Conservation (phyloP, 352 stramenopile species). For the Pythium sp. region DNA sequence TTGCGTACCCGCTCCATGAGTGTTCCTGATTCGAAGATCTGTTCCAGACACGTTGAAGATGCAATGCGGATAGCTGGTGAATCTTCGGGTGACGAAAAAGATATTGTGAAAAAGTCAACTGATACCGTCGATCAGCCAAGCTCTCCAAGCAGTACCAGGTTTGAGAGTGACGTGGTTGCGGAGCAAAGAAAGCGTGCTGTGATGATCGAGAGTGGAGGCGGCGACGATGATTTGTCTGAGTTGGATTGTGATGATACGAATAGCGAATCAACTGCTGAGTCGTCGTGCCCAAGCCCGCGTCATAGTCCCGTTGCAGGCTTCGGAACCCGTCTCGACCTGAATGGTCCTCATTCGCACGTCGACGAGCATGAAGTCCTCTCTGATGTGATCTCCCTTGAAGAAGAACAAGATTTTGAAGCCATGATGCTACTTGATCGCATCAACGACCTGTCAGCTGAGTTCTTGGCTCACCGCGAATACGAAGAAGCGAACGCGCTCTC, state of each 20-base stretch:
- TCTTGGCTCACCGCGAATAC: constrained; percentile 64
- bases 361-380: constrained; percentile 57
- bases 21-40: constrained; percentile 9
- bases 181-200: constrained; percentile 1
- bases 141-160: neutral
- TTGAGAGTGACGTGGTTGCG: constrained; percentile 6
- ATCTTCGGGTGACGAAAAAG: neutral
- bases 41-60: constrained; percentile 9
- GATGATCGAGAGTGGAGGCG: neutral
- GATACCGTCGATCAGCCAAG: neutral
- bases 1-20: constrained; percentile 2
- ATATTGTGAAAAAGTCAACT: neutral
- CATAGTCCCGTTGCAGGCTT: constrained; percentile 38
- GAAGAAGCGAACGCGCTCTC: constrained; percentile 66
- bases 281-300: constrained; percentile 65
- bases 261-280: constrained; percentile 71
- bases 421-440: constrained; percentile 67
- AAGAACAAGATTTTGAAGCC: constrained; percentile 65
- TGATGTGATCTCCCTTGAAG: constrained; percentile 47
- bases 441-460: constrained; percentile 58
- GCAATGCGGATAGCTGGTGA: constrained; percentile 2
- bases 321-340: constrained; percentile 24
- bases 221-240: constrained; percentile 55
- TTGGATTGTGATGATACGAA: constrained; percentile 72
- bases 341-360: constrained; percentile 15